Percentiles rank a stretch among this genome's conserved stretches.
Evolutionary conservation across 2,329 filamentous ascomycete species (phyloP).

Genomic region (Aspergillus sergii): DNA sequence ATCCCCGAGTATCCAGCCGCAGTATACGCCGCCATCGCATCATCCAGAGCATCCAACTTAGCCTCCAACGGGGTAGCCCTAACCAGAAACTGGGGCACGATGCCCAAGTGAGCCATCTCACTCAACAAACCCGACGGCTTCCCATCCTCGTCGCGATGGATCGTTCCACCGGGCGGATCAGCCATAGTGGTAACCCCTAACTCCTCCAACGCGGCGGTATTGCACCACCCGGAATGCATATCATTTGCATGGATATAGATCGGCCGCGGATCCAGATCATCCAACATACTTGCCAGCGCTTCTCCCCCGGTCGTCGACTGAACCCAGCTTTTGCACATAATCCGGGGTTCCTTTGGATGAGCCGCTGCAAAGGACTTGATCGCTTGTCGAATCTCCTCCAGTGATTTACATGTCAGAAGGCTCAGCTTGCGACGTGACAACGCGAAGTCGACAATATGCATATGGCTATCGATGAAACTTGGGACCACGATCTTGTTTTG

Average conservation of each 20-base stretch:
- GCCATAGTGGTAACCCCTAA: slow-evolving; percentile 45
- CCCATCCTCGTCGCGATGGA: slow-evolving; percentile 49
- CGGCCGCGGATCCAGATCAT: slow-evolving; percentile 51
- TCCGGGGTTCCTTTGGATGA: slow-evolving; percentile 43
- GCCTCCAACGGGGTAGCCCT: slow-evolving; percentile 46
- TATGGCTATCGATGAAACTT: slow-evolving; percentile 54
- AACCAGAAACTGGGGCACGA: slow-evolving; percentile 52
- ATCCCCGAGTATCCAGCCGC: slow-evolving; percentile 51
- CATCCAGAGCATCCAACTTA: slow-evolving; percentile 44
- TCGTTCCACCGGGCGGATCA: slow-evolving; percentile 50
- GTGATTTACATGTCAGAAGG: slow-evolving; percentile 45
- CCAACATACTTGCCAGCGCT: slow-evolving; percentile 50
- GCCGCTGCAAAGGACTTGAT: slow-evolving; percentile 47
- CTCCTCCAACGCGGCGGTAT: slow-evolving; percentile 49
- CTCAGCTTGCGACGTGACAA: slow-evolving; percentile 50
- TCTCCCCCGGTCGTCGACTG: slow-evolving; percentile 49
- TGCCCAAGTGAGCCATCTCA: slow-evolving; percentile 49
- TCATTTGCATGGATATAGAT: slow-evolving; percentile 55
- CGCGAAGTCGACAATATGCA: slow-evolving; percentile 55
- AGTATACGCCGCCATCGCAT: slow-evolving; percentile 48
- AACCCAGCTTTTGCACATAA: slow-evolving; percentile 54
- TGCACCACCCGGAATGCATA: slow-evolving; percentile 57
- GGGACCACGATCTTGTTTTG: slow-evolving; percentile 44
- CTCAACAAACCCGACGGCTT: slow-evolving; percentile 49
- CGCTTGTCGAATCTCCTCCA: slow-evolving; percentile 46